phyloP scores from a whole-genome alignment of 2,329 filamentous ascomycete genomes.

The Fusarium sp. region DNA sequence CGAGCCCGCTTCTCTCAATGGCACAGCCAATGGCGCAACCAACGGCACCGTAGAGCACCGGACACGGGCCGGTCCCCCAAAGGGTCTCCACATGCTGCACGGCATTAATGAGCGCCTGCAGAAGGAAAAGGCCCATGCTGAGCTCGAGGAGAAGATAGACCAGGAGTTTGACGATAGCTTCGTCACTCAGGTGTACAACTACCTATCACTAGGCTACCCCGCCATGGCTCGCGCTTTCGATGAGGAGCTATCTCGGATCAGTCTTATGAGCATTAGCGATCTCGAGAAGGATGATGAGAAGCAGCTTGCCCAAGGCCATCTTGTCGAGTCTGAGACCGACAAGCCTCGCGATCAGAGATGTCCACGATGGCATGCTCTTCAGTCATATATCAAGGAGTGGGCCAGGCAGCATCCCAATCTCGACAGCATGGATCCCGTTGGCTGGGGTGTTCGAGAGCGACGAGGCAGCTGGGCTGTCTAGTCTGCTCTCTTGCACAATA shows the following conservation, averaged over 20 bases:
- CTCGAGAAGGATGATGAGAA: conserved; percentile 76
- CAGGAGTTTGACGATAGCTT: conserved; percentile 84
- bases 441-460: conserved; percentile 75
- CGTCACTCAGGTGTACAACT: conserved; percentile 97
- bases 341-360: conserved; percentile 63
- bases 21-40: conserved; percentile 34
- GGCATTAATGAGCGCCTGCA: conserved; percentile 63
- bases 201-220: conserved; percentile 91
- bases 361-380: conserved; percentile 84
- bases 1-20: conserved; percentile 51
- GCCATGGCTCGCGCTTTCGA: conserved; percentile 86
- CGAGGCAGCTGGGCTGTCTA: conserved; percentile 79
- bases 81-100: conserved; percentile 61
- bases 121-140: conserved; percentile 61
- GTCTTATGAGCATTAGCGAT: conserved; percentile 73
- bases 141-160: conserved; percentile 64
- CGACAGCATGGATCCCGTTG: conserved; percentile 66
- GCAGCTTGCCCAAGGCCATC: conserved; percentile 75
- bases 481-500: conserved; percentile 10
- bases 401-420: conserved; percentile 85
- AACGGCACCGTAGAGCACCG: conserved; percentile 43
- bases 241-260: conserved; percentile 85
- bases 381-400: conserved; percentile 89
- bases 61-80: conserved; percentile 50
- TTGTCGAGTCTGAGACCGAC: conserved; percentile 65